Conservation (phyloP, 139 green algal species). For the Chlorella sp. region DNA sequence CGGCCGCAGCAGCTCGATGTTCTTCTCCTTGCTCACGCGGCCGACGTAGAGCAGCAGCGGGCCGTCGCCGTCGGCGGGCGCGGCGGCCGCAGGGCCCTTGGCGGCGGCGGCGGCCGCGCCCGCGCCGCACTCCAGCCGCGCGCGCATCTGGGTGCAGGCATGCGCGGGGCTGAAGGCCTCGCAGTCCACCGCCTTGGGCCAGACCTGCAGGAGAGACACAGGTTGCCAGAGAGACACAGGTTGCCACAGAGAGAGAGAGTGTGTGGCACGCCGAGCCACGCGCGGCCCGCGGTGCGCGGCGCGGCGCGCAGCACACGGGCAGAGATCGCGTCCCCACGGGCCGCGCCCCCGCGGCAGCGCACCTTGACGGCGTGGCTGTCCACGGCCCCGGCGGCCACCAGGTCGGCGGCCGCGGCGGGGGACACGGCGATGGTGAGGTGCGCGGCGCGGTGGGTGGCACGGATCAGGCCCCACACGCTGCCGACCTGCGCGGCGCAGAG, state of each 20-base stretch:
- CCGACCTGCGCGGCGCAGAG: neutral
- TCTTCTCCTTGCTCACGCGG: constrained; percentile 85
- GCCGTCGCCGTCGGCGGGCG: constrained; percentile 32
- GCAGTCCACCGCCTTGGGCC: constrained; percentile 54
- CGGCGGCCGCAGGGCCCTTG: neutral
- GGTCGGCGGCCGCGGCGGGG: neutral
- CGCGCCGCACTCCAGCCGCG: neutral
- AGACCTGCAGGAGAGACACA: constrained; percentile 57
- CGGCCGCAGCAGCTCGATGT: constrained; percentile 39
- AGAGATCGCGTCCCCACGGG: too few relatives aligned
- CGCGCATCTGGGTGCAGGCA: constrained; percentile 36
- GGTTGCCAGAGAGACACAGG: neutral
- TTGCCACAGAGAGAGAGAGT: too few relatives aligned
- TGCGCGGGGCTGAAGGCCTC: constrained; percentile 83
- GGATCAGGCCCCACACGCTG: constrained; percentile 2
- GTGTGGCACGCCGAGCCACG: too few relatives aligned
- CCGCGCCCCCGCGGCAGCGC: too few relatives aligned
- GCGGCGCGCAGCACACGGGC: too few relatives aligned
- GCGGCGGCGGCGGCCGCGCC: neutral
- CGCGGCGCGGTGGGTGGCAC: neutral
- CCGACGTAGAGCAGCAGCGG: constrained; percentile 92
- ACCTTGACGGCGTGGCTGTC: neutral
- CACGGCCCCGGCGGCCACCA: neutral
- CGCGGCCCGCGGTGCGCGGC: too few relatives aligned
- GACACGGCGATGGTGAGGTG: constrained; percentile 10